phyloP scores from a whole-genome alignment of 768 basidiomycete genomes.

The Podaxis carcinomalis region DNA sequence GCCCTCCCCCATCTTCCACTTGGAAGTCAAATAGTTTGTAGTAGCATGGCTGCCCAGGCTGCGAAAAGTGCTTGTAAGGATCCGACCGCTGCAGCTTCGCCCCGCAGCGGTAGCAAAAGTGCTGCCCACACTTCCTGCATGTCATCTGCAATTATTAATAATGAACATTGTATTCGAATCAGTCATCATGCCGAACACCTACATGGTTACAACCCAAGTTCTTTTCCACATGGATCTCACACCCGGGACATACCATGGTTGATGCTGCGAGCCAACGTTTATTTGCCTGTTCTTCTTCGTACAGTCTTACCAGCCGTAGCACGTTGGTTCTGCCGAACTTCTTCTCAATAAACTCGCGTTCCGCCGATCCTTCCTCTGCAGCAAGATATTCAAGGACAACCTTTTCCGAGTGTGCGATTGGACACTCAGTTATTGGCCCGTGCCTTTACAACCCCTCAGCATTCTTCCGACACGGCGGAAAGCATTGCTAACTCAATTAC shows the following conservation, averaged over 20 bases:
- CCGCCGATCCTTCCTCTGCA: slow-evolving; percentile 45
- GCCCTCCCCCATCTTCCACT: slow-evolving; percentile 16
- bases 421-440: slow-evolving; percentile 70
- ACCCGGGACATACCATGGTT: slow-evolving; percentile 73
- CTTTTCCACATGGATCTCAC: slow-evolving; percentile 71
- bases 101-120: slow-evolving; percentile 85
- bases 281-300: slow-evolving; percentile 74
- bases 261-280: slow-evolving; percentile 64
- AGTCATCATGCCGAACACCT: slow-evolving; percentile 25
- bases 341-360: slow-evolving; percentile 50
- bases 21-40: slow-evolving; percentile 62
- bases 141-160: slow-evolving; percentile 52
- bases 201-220: slow-evolving; percentile 86
- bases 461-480: neutral
- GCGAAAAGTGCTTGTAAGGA: slow-evolving; percentile 71
- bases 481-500: slow-evolving; percentile 12
- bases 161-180: slow-evolving; percentile 10
- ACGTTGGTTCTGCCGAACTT: slow-evolving; percentile 64
- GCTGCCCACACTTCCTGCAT: slow-evolving; percentile 66
- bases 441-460: slow-evolving; percentile 50
- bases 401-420: slow-evolving; percentile 60
- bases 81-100: slow-evolving; percentile 38
- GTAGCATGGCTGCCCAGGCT: slow-evolving; percentile 48
- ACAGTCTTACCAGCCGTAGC: slow-evolving; percentile 51
- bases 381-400: slow-evolving; percentile 66